phyloP scores from a whole-genome alignment of 805 yeast genomes.

The Yarrowia bubula region DNA sequence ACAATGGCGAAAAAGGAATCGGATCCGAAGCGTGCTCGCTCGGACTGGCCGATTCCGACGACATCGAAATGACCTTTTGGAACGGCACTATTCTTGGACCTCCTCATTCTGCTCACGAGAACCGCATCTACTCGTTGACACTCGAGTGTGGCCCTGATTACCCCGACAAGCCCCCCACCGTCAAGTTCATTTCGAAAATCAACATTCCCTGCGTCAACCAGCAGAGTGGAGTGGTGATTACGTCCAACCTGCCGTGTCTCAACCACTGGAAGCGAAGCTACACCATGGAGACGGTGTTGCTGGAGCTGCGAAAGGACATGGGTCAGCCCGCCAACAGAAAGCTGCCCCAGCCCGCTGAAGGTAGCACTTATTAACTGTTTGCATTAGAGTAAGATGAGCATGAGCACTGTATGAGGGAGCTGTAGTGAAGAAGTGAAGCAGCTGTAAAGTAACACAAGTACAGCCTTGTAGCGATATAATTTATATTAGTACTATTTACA shows the following conservation, averaged over 20 bases:
- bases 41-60: conserved; percentile 87
- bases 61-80: conserved; percentile 92
- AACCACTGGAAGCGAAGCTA: conserved; percentile 84
- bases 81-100: conserved; percentile 98
- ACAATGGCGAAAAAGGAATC: conserved; percentile 95
- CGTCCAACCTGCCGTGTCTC: conserved; percentile 61
- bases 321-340: conserved; percentile 78
- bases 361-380: conserved; percentile 52
- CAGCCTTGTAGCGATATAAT: not conserved
- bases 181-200: conserved; percentile 75
- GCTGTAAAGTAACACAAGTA: too few species aligned
- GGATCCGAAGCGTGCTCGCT: conserved; percentile 97
- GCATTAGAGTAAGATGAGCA: conserved; percentile 21
- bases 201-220: conserved; percentile 89
- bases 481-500: conserved; percentile 16
- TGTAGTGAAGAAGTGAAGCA: not conserved
- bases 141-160: conserved; percentile 80
- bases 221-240: conserved; percentile 53
- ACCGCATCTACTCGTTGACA: conserved; percentile 81
- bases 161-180: conserved; percentile 86
- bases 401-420: not conserved
- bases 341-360: conserved; percentile 89
- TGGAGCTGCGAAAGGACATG: conserved; percentile 88
- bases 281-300: conserved; percentile 87
- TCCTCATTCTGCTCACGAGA: conserved; percentile 86